Evolutionary conservation across 176 grass and related monocot species (phyloP).

Genomic region (Musa itinerans): DNA sequence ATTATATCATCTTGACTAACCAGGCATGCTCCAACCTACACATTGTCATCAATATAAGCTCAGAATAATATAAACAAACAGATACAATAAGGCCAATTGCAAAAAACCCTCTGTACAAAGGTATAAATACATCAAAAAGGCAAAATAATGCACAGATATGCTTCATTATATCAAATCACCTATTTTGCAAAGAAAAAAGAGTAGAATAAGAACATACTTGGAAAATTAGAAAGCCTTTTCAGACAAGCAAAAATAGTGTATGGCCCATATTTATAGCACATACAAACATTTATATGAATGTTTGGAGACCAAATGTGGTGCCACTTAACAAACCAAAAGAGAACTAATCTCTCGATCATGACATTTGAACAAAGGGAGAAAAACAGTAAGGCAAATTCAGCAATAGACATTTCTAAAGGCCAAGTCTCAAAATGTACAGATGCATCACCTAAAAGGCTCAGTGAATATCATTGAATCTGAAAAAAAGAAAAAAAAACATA

Average conservation of each 20-base stretch:
- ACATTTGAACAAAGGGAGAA: no score
- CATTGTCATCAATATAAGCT: not conserved
- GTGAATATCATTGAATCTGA: no score
- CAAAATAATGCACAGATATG: not conserved
- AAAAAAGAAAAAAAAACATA: no score
- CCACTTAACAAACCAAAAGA: not conserved
- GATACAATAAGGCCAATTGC: not conserved
- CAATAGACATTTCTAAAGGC: no score
- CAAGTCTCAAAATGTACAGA: no score
- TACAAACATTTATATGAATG: not conserved
- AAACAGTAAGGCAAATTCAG: no score
- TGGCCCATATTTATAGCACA: not conserved
- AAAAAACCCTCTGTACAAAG: not conserved
- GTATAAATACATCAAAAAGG: not conserved
- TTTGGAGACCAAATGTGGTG: not conserved
- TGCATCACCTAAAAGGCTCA: no score
- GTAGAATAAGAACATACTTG: not conserved
- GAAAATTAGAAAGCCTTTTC: not conserved
- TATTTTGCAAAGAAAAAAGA: not conserved
- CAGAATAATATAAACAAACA: not conserved
- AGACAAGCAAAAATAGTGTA: not conserved
- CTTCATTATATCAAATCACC: not conserved
- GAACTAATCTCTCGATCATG: not conserved
- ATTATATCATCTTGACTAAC: slow-evolving; percentile 91
- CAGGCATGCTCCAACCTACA: slow-evolving; percentile 90